phyloP scores from a whole-genome alignment of 2,329 filamentous ascomycete species.

The Diaporthe sp. region DNA sequence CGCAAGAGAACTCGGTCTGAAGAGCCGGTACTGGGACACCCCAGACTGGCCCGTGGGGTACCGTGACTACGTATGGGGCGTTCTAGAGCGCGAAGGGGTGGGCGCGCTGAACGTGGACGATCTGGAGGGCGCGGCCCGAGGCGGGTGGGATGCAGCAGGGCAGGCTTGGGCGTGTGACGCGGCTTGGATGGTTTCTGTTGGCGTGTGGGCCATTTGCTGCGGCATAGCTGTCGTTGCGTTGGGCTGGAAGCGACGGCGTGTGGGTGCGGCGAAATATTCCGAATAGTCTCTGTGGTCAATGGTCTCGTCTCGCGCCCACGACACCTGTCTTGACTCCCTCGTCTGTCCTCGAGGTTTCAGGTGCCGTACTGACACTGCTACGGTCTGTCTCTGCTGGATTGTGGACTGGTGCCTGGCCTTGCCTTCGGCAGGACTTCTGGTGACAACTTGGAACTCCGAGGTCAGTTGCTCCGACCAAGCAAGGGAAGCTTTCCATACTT shows the following conservation, averaged over 20 bases:
- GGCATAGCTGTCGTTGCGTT: background rate
- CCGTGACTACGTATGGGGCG: conserved; percentile 69
- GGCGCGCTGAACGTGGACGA: conserved; percentile 75
- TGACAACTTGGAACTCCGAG: no score
- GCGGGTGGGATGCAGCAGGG: conserved; percentile 51
- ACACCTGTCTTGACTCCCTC: no score
- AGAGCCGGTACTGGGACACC: conserved; percentile 70
- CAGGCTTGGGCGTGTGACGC: background rate
- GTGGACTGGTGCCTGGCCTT: no score
- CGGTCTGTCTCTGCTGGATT: no score
- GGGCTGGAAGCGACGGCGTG: background rate
- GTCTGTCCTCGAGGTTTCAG: background rate
- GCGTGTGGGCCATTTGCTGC: background rate
- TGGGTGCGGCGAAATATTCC: background rate
- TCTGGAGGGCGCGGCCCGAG: conserved; percentile 59
- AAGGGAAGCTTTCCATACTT: background rate
- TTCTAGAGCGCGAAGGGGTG: conserved; percentile 68
- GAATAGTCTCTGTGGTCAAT: background rate
- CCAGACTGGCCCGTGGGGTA: conserved; percentile 69
- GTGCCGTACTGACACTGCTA: no score
- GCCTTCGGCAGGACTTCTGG: background rate
- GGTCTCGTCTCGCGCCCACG: no score
- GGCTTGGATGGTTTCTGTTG: background rate
- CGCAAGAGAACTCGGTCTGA: background rate
- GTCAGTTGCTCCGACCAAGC: background rate